Evolutionary conservation across 805 yeast genomes (phyloP), one percentile per base, ranked within the genome.

Genomic region (Kodamaea lidongshanica): DNA sequence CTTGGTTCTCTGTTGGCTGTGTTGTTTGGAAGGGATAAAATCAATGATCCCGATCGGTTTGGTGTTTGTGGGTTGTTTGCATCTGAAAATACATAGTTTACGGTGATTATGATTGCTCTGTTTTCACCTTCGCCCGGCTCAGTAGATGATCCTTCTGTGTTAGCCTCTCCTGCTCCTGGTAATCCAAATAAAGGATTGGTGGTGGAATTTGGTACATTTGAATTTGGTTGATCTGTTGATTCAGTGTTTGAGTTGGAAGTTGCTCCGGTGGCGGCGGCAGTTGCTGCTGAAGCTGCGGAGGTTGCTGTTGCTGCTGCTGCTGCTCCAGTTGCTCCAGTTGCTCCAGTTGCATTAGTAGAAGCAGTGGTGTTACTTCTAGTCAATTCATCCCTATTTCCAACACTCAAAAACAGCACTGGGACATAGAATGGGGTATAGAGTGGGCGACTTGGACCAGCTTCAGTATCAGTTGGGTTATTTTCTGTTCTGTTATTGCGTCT

Each of bases 1-100:
- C 70, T 67, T n/a, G 77, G 79, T 31, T 78, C 74, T 17, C 76
- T 61, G 35, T 74, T 72, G 11, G 66, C 54, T 0, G 79, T 70
- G 24, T 74, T 74, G 42, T 78, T 77, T n/a, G 87, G 84, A 17
- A 80, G 72, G 23, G 78, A 73, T 42, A 80, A 55, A 19, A 77
- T 67, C 19, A 80, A 57, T 2, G 81, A 70, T 0, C 85, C 85
- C 1, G 75, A 58, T 23, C 71, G 56, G 37, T 59, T 57, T 4
- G 67, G 64, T 29, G 46, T 45, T 27, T 40, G 46, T 11, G 67
- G 66, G 37, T 58, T 47, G 33, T 54, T 51, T 32, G 57, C 62
- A 38, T 63, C 67, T 9, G 65, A 59, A 29, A 61, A 64, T 21
- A 59, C 61, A 39, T 62, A 64, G 42, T 61, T 61, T 16, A 64